Base-by-base conservation (phyloP, 176 grass and related monocot genomes). In the Neostapfia colusana region DNA sequence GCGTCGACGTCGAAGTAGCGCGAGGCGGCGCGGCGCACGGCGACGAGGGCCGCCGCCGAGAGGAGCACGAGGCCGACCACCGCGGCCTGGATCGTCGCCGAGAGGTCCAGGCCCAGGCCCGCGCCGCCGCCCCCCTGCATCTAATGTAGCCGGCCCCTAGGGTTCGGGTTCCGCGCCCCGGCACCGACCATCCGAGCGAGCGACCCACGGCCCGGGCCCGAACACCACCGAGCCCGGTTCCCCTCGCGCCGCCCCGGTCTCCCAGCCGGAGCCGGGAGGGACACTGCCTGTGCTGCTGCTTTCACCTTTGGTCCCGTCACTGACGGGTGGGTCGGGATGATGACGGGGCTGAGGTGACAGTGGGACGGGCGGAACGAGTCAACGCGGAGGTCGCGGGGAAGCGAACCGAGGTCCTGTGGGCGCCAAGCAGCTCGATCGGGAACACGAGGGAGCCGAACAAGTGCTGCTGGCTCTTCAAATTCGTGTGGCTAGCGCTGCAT, bases 1-100 rank as follows among this genome's bases (percentile, higher is more conserved):
- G 84, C 83, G 89, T 95, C 95, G 87, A 99, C 91, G 82, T 88
- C 72, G 83, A 99, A 99, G 87, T 88, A 95, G 48, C 89, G 82
- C 38, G 89, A 94, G 8, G 95, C 91, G 63, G 88, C 84, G 57
- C 81, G 87, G 82, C 87, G 86, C 54, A 95, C 82, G 51, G 79
- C 72, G 35, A 88, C 11, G 60, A 88, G 58, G 18, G 81, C 82
- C 4, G 71, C 82, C 4, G 71, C 89, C 11, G 76, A 69, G 69
- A 93, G 67, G 57, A 91, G 56, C 11, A 90, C 44, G 25, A 88
- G 28, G 0, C 86, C 78, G 18, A 79, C 77, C 37, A 94, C 23
- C 53, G 70, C 95, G 41, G 86, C 63, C 78, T 90, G 86, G 5
- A 94, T 81, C 85, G 90, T 81, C 79, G 89, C 65, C 80, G 85